Evolutionary conservation across 805 yeast species (phyloP), one percentile per base, ranked within the genome.

Genomic region (Candida caryicola): DNA sequence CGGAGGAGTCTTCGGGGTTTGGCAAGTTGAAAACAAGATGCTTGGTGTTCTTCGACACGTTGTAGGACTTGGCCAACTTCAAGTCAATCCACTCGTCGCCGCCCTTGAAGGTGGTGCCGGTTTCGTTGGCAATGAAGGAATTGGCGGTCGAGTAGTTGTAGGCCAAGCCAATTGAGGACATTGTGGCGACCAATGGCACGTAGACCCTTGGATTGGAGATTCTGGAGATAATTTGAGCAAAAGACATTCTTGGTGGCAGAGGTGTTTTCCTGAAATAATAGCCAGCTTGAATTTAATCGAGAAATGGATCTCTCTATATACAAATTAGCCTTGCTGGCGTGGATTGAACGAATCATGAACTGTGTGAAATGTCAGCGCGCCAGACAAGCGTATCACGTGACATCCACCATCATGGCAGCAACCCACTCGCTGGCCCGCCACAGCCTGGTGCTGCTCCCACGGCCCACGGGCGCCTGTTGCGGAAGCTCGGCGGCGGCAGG

Each of bases 21-120:
- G 85, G 85, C 49, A 89, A 76, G 44, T 77, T 81, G 52, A 90
- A 87, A 17, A 78, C 73, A 55, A 85, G 75, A 52, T 77, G 74
- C 63, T 79, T 84, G 54, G 91, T 74, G 64, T 83, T 82, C 21
- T 69, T 60, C 13, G 86, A 76, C 28, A 82, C 57, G 17, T 77
- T 72, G 49, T 64, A 65, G 36, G 69, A 54, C 43, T 57, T 55
- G 35, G 54, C 41, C 38, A 76, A 61, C 55, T 81, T 81, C 56
- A 85, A 71, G 62, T 84, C 89, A 43, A 82, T 58, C 90, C 90
- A 85, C 50, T 77, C 71, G 51, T 74, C 79, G 40, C 77, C 81
- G 44, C 84, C 85, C 34, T 62, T 69, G 63, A 84, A 79, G 25
- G 81, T 70, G 36, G 68, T 71, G 34, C 59, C 54, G 31, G 64